A percentile compares a stretch with the other conserved stretches of the same genome.
These are phyloP conservation scores for Reutealis trisperma DNA, from an alignment of 345 rosid species.

Conservation along the genomic window DNA sequence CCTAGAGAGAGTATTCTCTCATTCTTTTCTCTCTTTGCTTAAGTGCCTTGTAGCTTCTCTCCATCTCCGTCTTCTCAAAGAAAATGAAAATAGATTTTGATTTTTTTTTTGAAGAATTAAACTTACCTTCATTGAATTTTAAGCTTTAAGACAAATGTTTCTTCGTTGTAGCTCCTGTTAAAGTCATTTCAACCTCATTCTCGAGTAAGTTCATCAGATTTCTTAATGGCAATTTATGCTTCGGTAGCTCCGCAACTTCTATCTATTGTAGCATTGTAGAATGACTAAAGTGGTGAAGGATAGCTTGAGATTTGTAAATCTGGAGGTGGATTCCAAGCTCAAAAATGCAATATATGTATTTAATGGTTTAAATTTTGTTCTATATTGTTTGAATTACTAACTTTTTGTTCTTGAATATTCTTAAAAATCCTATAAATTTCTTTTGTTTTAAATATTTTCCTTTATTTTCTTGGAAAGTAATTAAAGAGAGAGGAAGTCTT, in stretches of 20 bases:
- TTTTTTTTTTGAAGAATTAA: conserved; percentile 11
- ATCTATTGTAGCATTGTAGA: conserved; percentile 38
- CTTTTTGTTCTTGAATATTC: no score
- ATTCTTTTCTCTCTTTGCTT: no score
- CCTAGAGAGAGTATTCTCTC: no score
- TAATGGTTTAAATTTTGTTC: no score
- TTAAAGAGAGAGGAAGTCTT: no score
- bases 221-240: conserved; percentile 24
- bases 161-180: background rate
- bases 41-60: no score
- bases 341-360: no score
- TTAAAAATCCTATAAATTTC: no score
- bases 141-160: conserved; percentile 16
- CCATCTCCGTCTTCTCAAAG: conserved; percentile 26
- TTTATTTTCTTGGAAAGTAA: no score
- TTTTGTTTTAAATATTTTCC: no score
- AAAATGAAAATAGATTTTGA: conserved; percentile 25
- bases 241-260: conserved; percentile 23
- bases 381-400: no score
- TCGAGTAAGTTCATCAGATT: conserved; percentile 27
- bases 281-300: conserved; percentile 39
- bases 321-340: conserved; percentile 42
- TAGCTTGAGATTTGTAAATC: conserved; percentile 41
- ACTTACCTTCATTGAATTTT: conserved; percentile 16
- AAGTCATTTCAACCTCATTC: conserved; percentile 5